Evolutionary conservation across 805 yeast genomes (phyloP), one percentile per base, ranked within the genome.

Genomic region (Schwanniomyces occidentalis): DNA sequence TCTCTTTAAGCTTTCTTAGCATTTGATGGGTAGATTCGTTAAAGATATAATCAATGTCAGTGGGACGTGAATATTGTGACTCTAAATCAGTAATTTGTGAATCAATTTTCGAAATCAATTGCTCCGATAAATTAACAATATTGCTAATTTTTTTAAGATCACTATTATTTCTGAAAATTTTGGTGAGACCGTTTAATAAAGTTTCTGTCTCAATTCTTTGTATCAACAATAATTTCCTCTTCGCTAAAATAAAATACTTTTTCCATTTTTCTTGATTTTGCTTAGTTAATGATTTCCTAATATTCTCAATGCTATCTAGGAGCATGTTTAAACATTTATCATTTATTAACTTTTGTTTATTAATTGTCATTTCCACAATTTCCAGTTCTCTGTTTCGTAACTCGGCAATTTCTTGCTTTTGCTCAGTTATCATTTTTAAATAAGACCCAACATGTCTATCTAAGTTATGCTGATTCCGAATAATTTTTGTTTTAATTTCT

Each of bases 381-480:
- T 56, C 48, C 4, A 58, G 45, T 50, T 81, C 86, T 33, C 88
- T 66, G 0, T 55, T 54, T 44, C 85, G 64, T 34, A 88, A 65
- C 41, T 79, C 84, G 34, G 76, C 85, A 38, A 87, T 86, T 53
- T 82, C 89, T 37, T 69, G 74, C 45, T 78, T 78, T 51, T 85
- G 95, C 49, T 85, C 89, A 2, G 89, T 78, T 23, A 88, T 88
- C 83, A 85, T 83, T 58, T 82, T 81, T 51, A 86, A 63, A 52
- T 88, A 89, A 3, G 90, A 81, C 0, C 93, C 88, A 27, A 88
- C 90, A 60, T 87, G 96, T 27, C 91, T 68, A 51, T 82, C 86
- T 41, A 89, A 69, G 38, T 79, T 82, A 34, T 80, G 88, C 42
- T 79, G 80, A 52, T 89, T 89, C 41, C 93, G 61, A 2, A 76